A percentile compares a stretch with the other conserved stretches of the same genome.
These are phyloP conservation scores for Neofusicoccum umdonicola DNA, from an alignment of 2,329 filamentous ascomycete species.

Conservation along the genomic window DNA sequence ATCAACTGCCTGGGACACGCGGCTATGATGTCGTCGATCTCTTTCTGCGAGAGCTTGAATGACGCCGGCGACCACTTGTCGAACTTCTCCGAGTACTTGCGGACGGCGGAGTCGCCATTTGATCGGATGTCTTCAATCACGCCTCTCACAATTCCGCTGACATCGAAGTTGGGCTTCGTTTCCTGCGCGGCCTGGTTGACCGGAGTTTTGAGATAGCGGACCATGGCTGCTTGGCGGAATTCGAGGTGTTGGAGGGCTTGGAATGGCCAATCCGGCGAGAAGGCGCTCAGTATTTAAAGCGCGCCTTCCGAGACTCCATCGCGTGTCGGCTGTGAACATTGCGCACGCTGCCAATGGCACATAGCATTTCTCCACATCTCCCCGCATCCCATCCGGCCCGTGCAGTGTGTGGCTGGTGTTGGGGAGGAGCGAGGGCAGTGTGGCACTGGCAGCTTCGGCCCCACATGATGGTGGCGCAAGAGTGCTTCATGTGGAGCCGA, in stretches of 20 bases:
- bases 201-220: neutral
- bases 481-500: neutral
- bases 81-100: conserved; percentile 52
- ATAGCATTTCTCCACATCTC: neutral
- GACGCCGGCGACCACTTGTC: conserved; percentile 52
- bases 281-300: neutral
- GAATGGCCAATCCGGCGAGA: neutral
- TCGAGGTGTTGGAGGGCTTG: neutral
- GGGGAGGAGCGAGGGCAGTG: neutral
- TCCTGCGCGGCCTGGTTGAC: neutral
- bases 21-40: conserved; percentile 45
- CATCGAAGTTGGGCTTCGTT: neutral
- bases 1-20: conserved; percentile 49
- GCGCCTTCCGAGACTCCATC: neutral
- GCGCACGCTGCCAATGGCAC: neutral
- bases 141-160: conserved; percentile 41
- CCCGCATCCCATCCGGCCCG: neutral
- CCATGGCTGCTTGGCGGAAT: neutral
- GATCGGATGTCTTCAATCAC: conserved; percentile 49
- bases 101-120: conserved; percentile 50
- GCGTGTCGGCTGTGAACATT: neutral
- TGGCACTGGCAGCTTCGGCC: neutral
- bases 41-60: conserved; percentile 47
- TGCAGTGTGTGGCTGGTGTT: neutral
- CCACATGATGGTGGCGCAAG: neutral